phyloP scores from a whole-genome alignment of 495 filamentous ascomycete genomes.

The Clavariopsis aquatica region DNA sequence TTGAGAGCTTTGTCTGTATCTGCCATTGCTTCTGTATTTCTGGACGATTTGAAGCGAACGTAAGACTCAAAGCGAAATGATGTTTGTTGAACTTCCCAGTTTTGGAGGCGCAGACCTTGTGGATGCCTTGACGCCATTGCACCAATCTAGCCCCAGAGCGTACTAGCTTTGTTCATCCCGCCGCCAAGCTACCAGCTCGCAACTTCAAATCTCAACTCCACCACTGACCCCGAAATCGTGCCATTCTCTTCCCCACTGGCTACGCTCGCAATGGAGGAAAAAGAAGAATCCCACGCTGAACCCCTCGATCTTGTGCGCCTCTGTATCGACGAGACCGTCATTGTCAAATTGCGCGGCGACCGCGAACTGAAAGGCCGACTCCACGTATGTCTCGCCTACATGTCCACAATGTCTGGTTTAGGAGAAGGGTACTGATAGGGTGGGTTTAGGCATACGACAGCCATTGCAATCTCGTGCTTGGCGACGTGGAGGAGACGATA shows the following conservation, averaged over 20 bases:
- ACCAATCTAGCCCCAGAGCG: not conserved
- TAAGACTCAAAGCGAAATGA: not conserved
- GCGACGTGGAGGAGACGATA: slow-evolving; percentile 95
- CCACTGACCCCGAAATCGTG: not conserved
- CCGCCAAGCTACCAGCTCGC: slow-evolving; percentile 2
- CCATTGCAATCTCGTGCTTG: slow-evolving; percentile 97
- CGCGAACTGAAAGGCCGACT: slow-evolving; percentile 91
- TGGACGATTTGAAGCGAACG: not conserved
- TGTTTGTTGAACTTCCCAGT: not conserved
- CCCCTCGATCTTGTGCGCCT: slow-evolving; percentile 94
- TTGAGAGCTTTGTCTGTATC: slow-evolving; percentile 23
- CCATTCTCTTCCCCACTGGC: slow-evolving; percentile 56
- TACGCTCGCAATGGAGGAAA: slow-evolving; percentile 68
- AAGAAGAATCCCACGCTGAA: slow-evolving; percentile 49
- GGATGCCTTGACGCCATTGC: slow-evolving; percentile 13
- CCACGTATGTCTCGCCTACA: slow-evolving; percentile 63
- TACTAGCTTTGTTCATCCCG: slow-evolving; percentile 1
- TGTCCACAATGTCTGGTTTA: not conserved
- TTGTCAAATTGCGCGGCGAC: slow-evolving; percentile 94
- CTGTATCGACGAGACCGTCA: slow-evolving; percentile 91
- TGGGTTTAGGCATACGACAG: slow-evolving; percentile 84
- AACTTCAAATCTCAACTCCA: not conserved
- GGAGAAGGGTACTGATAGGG: not conserved
- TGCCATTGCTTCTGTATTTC: slow-evolving; percentile 16
- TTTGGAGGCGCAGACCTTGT: not conserved